Base-by-base conservation (phyloP, 2,329 filamentous ascomycete genomes). In the Aureobasidium vineae region DNA sequence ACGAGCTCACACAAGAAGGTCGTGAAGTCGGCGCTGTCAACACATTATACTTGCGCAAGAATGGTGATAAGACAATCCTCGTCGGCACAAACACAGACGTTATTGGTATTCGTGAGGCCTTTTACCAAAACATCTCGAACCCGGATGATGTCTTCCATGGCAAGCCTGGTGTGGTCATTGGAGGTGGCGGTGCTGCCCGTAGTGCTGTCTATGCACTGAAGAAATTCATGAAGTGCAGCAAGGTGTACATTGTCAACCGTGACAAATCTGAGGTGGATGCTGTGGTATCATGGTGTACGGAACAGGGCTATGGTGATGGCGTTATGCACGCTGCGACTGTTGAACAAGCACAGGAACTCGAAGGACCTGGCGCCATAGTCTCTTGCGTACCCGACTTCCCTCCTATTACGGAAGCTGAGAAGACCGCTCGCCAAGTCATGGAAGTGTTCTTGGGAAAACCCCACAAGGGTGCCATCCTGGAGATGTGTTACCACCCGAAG, bases 1-100 rank as follows among this genome's bases (percentile, higher is more conserved):
- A 94, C 73, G 85, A 88, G 64, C 80, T 93, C 43, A 92, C 90
- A 7, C 83, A 86, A 26, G 89, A 92, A 77, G 90, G 86, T 70
- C 83, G 84, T 59, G 86, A 88, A 41, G 88, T 92, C 26, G 90
- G 90, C 56, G 90, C 90, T 60, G 88, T 89, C 77, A 94, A 95
- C 80, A 95, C 90, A 0, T 83, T 94, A 63, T 93, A 89, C 79
- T 75, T 90, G 54, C 81, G 84, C 26, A 76, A 79, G 54, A 79
- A 81, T 56, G 75, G 80, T 54, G 82, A 84, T 60, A 77, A 78
- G 40, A 79, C 83, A 21, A 72, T 83, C 53, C 86, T 86, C 16
- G 86, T 89, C 76, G 91, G 90, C 63, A 89, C 90, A 50, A 94
- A 95, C 79, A 94, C 91, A 4, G 91, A 95, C 77, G 90, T 89